These are phyloP conservation scores for Lolium perenne DNA, from an alignment of 176 grass and related monocot genomes.

Conservation along the genomic window DNA sequence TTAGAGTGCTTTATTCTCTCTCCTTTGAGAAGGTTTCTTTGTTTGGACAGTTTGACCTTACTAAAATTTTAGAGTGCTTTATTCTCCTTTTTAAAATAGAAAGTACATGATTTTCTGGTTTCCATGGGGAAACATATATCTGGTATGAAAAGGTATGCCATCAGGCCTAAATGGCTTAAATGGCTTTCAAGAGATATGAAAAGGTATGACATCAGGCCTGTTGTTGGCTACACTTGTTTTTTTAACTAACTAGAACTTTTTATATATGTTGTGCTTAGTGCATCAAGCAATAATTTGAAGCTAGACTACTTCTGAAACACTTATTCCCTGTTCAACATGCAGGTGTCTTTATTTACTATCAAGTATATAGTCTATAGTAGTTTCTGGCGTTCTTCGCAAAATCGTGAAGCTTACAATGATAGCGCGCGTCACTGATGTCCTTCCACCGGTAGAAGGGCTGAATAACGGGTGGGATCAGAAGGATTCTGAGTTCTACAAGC, in stretches of 20 bases:
- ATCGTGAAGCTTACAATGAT: slow-evolving; percentile 99
- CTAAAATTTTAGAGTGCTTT: not conserved
- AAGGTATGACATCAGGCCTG: no score
- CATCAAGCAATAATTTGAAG: not conserved
- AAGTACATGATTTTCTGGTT: no score
- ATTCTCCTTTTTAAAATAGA: not conserved
- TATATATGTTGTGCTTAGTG: not conserved
- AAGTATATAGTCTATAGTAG: slow-evolving; percentile 29
- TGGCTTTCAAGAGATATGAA: no score
- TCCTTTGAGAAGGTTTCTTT: not conserved
- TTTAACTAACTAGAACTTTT: not conserved
- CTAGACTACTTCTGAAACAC: slow-evolving; percentile 3
- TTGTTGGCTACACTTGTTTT: no score
- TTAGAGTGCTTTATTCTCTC: no score
- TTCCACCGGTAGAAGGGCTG: slow-evolving; percentile 90
- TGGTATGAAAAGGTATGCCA: no score
- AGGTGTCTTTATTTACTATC: slow-evolving; percentile 26
- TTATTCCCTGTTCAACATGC: slow-evolving; percentile 25
- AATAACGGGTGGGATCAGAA: slow-evolving; percentile 87
- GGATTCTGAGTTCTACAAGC: slow-evolving; percentile 93
- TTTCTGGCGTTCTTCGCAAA: slow-evolving; percentile 45
- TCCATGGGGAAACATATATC: no score
- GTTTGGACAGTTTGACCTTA: not conserved
- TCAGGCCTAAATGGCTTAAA: no score
- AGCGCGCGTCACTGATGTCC: slow-evolving; percentile 92